Evolutionary conservation across 805 yeast species (phyloP).

Genomic region (Suhomyces sp.): DNA sequence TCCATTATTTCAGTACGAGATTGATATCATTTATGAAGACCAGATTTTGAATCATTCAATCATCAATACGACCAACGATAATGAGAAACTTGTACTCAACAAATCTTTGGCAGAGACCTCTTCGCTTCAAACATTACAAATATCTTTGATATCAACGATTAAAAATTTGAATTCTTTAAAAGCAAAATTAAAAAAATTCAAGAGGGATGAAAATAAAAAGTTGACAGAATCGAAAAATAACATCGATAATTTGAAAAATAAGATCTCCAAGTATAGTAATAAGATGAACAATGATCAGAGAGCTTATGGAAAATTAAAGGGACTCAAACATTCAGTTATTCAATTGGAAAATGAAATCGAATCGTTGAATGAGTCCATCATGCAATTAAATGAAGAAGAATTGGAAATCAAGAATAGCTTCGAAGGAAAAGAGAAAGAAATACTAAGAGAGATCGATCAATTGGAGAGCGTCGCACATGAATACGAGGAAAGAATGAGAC

Average conservation of each 20-base stretch:
- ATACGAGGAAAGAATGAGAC: constrained; percentile 24
- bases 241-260: constrained; percentile 31
- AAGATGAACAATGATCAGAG: constrained; percentile 29
- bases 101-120: constrained; percentile 26
- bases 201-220: constrained; percentile 39
- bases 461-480: constrained; percentile 22
- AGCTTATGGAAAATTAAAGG: constrained; percentile 36
- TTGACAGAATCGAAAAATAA: constrained; percentile 31
- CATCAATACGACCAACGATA: constrained; percentile 30
- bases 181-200: constrained; percentile 29
- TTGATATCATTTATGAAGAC: constrained; percentile 24
- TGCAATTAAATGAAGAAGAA: constrained; percentile 14
- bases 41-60: constrained; percentile 20
- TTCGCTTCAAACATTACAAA: constrained; percentile 31
- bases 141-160: constrained; percentile 33
- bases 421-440: constrained; percentile 18
- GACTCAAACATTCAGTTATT: constrained; percentile 38
- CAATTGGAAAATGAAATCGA: constrained; percentile 39
- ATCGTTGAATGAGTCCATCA: constrained; percentile 19
- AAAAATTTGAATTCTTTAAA: constrained; percentile 23
- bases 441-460: constrained; percentile 20
- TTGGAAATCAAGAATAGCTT: constrained; percentile 13
- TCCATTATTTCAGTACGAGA: constrained; percentile 36
- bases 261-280: constrained; percentile 29
- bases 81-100: constrained; percentile 20